Base-by-base conservation (phyloP, 2,329 filamentous ascomycete species). In the Thielaviopsis punctulata region DNA sequence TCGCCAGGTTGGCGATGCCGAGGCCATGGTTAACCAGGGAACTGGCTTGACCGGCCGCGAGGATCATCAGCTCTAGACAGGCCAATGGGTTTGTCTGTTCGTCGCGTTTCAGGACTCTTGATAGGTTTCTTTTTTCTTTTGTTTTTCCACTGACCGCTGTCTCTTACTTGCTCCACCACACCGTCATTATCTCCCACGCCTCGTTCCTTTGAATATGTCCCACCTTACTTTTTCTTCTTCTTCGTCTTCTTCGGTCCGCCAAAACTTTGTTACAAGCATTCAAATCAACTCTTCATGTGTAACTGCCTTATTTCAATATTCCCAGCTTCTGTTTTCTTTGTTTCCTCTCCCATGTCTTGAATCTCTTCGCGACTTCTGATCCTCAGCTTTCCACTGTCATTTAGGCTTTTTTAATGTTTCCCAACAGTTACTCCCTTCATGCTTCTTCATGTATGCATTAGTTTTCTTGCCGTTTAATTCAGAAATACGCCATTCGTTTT, bases 1-100 rank as follows among this genome's bases (percentile, higher is more conserved):
- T 58, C 84, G 85, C 66, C 89, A 95, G 69, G 89, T 95, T 52
- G 89, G 88, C 57, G 89, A 95, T 69, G 82, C 82, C 52, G 86
- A 86, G 68, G 80, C 79, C 63, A 75, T 88, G 71, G 73, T 90
- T 60, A 80, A 84, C 61, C 69, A 69, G 39, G 70, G 59, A 58
- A 62, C 55, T 58, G 58, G 45, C 18, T 57, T 48, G 23, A 13
- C 33, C 47, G 58, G 55, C 55, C 60, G 59, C 50, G 60, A 62
- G 41, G 63, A 67, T 53, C 63, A 60, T 56, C 61, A 68, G 58
- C 56, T 69, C 53, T 69, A 58, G 64, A 52, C 53, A 25, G 45
- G 46, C 36, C 22, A 22, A n/a, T 49, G 22, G 23, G 15, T 25
- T 25, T 33, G 41, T 36, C n/a, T 22, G 18, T 52, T 23, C 22